These are phyloP conservation scores for Rhizophora apiculata DNA, from an alignment of 345 rosid species.

Conservation along the genomic window DNA sequence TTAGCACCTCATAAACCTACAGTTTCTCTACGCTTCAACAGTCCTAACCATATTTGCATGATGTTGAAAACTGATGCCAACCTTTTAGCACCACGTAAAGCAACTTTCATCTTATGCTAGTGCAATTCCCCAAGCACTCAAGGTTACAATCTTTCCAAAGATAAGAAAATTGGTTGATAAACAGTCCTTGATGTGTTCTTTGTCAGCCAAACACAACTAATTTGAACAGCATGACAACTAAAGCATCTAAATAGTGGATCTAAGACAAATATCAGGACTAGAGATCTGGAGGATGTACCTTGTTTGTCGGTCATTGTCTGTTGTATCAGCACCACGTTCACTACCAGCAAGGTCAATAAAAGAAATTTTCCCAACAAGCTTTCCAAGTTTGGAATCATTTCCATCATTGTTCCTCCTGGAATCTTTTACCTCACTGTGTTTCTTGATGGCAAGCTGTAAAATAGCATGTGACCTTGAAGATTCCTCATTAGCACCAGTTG, in stretches of 20 bases:
- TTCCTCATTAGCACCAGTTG: slow-evolving; percentile 98
- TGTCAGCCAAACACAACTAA: too few species aligned
- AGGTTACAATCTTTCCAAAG: too few species aligned
- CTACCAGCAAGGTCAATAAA: slow-evolving; percentile 99
- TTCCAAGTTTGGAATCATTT: slow-evolving; percentile 68
- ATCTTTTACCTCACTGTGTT: slow-evolving; percentile 77
- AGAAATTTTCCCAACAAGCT: slow-evolving; percentile 91
- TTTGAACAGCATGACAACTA: background rate
- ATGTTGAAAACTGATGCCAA: too few species aligned
- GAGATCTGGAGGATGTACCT: slow-evolving; percentile 41
- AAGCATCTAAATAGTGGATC: background rate
- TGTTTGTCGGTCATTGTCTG: slow-evolving; percentile 96
- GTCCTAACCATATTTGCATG: too few species aligned
- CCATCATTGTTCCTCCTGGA: slow-evolving; percentile 70
- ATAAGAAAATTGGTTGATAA: too few species aligned
- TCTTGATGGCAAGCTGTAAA: slow-evolving; percentile 87
- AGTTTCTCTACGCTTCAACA: too few species aligned
- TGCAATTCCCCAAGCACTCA: too few species aligned
- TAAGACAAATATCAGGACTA: background rate
- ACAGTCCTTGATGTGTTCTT: too few species aligned
- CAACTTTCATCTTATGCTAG: too few species aligned
- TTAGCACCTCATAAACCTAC: too few species aligned
- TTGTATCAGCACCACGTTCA: slow-evolving; percentile 99
- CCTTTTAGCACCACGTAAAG: too few species aligned
- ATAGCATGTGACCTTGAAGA: slow-evolving; percentile 99